These are phyloP conservation scores for Metschnikowia corniflorae DNA, from an alignment of 805 yeast species.

Conservation along the genomic window DNA sequence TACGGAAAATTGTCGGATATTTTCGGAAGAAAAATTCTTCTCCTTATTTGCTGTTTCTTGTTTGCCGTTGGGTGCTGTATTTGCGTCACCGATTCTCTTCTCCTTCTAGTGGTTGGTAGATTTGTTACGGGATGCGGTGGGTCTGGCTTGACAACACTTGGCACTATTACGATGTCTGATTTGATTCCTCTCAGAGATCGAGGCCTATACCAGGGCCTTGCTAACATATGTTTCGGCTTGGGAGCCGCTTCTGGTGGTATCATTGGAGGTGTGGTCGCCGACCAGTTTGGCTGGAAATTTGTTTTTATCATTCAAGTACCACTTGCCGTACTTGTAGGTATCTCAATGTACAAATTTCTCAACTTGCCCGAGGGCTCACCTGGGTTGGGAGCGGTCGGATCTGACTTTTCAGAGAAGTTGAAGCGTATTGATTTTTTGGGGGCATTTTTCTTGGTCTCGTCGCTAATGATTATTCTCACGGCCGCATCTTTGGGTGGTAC, in stretches of 20 bases:
- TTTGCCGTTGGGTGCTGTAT: constrained; percentile 55
- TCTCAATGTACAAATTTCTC: constrained; percentile 36
- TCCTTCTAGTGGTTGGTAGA: constrained; percentile 53
- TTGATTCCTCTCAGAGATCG: constrained; percentile 71
- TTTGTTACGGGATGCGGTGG: constrained; percentile 86
- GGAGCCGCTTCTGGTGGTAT: constrained; percentile 54
- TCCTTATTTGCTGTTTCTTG: constrained; percentile 50
- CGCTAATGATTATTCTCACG: constrained; percentile 56
- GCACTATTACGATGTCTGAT: constrained; percentile 75
- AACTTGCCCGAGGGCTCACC: constrained; percentile 53
- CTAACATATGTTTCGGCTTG: constrained; percentile 68
- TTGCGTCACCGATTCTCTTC: constrained; percentile 50
- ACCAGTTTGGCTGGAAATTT: constrained; percentile 49
- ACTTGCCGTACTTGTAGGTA: constrained; percentile 39
- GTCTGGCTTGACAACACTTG: constrained; percentile 77
- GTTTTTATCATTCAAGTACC: constrained; percentile 42
- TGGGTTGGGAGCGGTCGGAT: constrained; percentile 50
- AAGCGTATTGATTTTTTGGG: constrained; percentile 41
- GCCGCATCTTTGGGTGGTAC: constrained; percentile 68
- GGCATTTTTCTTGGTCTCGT: constrained; percentile 45
- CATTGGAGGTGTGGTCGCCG: constrained; percentile 53
- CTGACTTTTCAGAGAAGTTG: constrained; percentile 45
- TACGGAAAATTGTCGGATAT: constrained; percentile 71
- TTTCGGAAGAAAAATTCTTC: constrained; percentile 57
- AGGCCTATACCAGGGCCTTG: constrained; percentile 80